These are phyloP conservation scores for Malassezia caprae DNA, from an alignment of 1,284 basidiomycete genomes.

Conservation along the genomic window DNA sequence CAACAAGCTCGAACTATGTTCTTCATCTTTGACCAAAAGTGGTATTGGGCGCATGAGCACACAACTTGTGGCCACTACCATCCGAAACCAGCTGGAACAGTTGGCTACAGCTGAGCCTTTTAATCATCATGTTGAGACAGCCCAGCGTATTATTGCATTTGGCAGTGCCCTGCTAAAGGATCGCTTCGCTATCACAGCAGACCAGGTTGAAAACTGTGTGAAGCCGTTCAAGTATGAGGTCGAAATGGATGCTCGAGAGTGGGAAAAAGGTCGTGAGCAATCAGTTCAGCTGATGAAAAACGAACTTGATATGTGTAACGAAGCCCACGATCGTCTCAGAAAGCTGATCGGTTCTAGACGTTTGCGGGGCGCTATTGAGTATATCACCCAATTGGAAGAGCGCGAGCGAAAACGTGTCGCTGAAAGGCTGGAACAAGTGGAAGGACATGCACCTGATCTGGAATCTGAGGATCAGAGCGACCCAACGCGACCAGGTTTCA, in stretches of 20 bases:
- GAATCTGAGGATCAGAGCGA: constrained; percentile 50
- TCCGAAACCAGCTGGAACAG: constrained; percentile 76
- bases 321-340: constrained; percentile 71
- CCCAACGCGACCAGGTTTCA: constrained; percentile 56
- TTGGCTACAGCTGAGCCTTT: constrained; percentile 77
- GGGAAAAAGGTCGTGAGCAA: constrained; percentile 70
- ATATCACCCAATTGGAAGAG: constrained; percentile 74
- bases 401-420: constrained; percentile 60
- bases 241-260: constrained; percentile 67
- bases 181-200: constrained; percentile 78
- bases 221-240: constrained; percentile 98
- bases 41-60: constrained; percentile 93
- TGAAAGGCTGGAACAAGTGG: constrained; percentile 29
- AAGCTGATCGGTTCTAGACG: constrained; percentile 74
- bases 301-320: constrained; percentile 74
- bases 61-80: constrained; percentile 83
- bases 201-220: constrained; percentile 99
- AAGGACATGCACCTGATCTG: neutral
- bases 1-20: constrained; percentile 86
- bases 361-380: constrained; percentile 65
- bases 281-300: constrained; percentile 70
- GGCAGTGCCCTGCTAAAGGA: constrained; percentile 84
- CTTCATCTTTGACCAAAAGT: constrained; percentile 83
- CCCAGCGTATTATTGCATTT: constrained; percentile 80
- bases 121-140: constrained; percentile 73